A percentile compares a stretch with the other conserved stretches of the same genome.
These are phyloP conservation scores for Waltiozyma sp. DNA, from an alignment of 1,139 yeast species.

Conservation along the genomic window DNA sequence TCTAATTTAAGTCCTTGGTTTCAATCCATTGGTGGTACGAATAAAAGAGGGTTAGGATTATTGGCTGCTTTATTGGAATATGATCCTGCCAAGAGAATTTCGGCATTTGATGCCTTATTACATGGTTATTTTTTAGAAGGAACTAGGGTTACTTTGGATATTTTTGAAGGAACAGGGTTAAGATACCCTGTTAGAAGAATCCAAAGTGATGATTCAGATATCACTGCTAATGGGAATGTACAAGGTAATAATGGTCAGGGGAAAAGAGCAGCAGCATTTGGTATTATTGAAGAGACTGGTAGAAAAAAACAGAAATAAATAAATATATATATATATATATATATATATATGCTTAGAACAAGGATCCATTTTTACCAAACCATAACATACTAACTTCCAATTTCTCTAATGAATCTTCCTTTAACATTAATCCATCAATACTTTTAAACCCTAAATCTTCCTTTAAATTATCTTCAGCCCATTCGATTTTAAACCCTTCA, in stretches of 20 bases:
- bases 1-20: constrained; percentile 76
- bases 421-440: neutral
- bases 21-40: constrained; percentile 65
- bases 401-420: neutral
- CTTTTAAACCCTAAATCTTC: neutral
- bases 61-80: constrained; percentile 58
- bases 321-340: too few relatives aligned
- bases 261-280: too few relatives aligned
- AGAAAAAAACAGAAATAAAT: neutral
- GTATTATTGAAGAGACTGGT: neutral
- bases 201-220: constrained; percentile 69
- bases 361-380: neutral
- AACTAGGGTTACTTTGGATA: constrained; percentile 60
- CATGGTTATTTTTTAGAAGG: constrained; percentile 67
- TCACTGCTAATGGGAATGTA: constrained; percentile 17
- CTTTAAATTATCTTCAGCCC: constrained; percentile 42
- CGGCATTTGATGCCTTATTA: constrained; percentile 62
- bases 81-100: constrained; percentile 72
- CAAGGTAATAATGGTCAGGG: neutral
- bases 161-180: constrained; percentile 52
- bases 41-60: constrained; percentile 55
- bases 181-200: constrained; percentile 66
- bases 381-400: neutral
- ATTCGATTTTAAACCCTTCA: constrained; percentile 38
- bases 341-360: too few relatives aligned